Base-by-base conservation (phyloP, 139 green algal species). In the Micromonas pusilla region DNA sequence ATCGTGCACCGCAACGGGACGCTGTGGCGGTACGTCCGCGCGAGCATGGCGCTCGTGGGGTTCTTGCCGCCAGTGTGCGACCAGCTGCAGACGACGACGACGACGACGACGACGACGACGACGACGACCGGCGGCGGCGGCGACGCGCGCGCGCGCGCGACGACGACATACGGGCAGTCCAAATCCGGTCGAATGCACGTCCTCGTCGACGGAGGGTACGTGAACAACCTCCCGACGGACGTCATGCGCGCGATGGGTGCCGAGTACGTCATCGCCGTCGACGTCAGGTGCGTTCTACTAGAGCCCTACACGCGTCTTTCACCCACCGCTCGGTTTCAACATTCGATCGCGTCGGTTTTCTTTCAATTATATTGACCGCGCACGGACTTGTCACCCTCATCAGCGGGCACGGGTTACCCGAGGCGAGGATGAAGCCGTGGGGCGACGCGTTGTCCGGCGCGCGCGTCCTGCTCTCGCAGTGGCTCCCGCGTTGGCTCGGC, bases 271-370 rank as follows among this genome's bases (percentile, higher is more conserved):
- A 81, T 89, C 34, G 85, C 88, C 81, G 86, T 95, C 79, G 90
- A 95, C 79, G 90, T 95, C 54, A n/a, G n/a, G n/a, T n/a, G n/a
- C n/a, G 89, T 93, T 83, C 86, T 90, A 75, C 84, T 87, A 37
- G 88, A 81, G 60, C 28, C 91, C 60, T 81, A 68, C 71, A 84
- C n/a, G n/a, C n/a, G n/a, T n/a, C n/a, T n/a, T n/a, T n/a, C n/a
- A n/a, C n/a, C n/a, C n/a, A n/a, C n/a, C n/a, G n/a, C n/a, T n/a
- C n/a, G n/a, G n/a, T n/a, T n/a, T n/a, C n/a, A n/a, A n/a, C n/a
- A n/a, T n/a, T n/a, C n/a, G n/a, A n/a, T n/a, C n/a, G n/a, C n/a
- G n/a, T n/a, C n/a, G n/a, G n/a, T n/a, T n/a, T n/a, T n/a, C n/a
- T n/a, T n/a, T n/a, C n/a, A n/a, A n/a, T n/a, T n/a, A n/a, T n/a